These are phyloP conservation scores for Trichoderma aggressivum DNA, from an alignment of 2,329 filamentous ascomycete genomes.

Conservation along the genomic window DNA sequence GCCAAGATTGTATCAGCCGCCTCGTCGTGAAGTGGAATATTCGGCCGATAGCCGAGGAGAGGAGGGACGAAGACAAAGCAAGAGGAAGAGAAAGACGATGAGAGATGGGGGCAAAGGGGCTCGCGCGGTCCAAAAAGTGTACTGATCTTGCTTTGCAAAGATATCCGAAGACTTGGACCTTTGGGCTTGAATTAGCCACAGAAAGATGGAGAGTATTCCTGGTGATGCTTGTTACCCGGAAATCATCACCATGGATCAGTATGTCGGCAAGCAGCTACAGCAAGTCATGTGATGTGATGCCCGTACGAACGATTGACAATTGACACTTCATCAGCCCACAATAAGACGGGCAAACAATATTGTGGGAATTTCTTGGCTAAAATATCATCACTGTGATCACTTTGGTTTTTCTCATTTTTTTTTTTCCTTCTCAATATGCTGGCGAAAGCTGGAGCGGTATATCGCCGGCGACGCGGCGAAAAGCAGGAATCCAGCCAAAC, in stretches of 20 bases:
- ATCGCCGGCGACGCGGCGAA: not conserved
- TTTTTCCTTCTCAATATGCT: too few relatives aligned
- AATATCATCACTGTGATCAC: not conserved
- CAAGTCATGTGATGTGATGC: not conserved
- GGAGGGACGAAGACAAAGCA: not conserved
- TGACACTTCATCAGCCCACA: not conserved
- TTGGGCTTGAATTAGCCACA: not conserved
- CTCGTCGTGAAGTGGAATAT: not conserved
- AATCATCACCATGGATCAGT: not conserved
- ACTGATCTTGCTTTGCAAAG: not conserved
- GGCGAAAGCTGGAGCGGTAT: too few relatives aligned
- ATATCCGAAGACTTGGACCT: not conserved
- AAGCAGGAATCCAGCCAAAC: not conserved
- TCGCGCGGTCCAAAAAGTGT: not conserved
- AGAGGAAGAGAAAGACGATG: too few relatives aligned
- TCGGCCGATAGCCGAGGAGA: not conserved
- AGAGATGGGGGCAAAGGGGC: too few relatives aligned
- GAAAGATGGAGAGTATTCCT: fast-evolving
- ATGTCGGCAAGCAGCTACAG: not conserved
- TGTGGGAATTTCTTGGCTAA: not conserved
- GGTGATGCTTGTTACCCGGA: not conserved
- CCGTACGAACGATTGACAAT: not conserved
- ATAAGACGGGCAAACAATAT: not conserved
- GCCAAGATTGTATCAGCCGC: fast-evolving
- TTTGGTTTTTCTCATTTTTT: not conserved